Conservation (phyloP, 2,329 filamentous ascomycete species). For the Penicillium frequentans region DNA sequence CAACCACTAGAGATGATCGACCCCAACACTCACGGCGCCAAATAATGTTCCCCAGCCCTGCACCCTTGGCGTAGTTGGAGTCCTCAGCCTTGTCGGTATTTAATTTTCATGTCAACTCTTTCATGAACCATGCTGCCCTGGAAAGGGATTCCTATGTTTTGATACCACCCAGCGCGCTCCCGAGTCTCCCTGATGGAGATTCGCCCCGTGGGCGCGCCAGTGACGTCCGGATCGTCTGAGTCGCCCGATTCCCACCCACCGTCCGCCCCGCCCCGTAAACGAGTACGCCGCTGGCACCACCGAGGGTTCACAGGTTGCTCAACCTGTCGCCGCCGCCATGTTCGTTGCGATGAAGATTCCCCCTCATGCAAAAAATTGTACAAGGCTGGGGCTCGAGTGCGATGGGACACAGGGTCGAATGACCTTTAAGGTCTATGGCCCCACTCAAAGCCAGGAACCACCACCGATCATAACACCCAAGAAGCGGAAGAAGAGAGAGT, state of each 20-base stretch:
- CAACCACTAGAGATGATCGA: constrained; percentile 2
- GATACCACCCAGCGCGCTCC: constrained; percentile 7
- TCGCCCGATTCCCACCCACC: constrained; percentile 3
- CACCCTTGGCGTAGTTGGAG: background rate
- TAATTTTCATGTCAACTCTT: background rate
- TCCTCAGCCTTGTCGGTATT: constrained; percentile 6
- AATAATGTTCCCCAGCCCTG: background rate
- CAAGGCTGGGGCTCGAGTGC: constrained; percentile 34
- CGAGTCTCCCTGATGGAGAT: constrained; percentile 3
- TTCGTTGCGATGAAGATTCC: constrained; percentile 38
- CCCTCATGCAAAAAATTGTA: constrained; percentile 40
- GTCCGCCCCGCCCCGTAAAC: constrained; percentile 28
- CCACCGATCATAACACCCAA: constrained; percentile 12
- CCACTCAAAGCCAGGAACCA: constrained; percentile 22
- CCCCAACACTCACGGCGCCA: background rate
- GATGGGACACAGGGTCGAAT: constrained; percentile 36
- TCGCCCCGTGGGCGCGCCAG: constrained; percentile 1
- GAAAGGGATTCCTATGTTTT: constrained; percentile 22
- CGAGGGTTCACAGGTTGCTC: constrained; percentile 44
- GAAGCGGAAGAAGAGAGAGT: constrained; percentile 22
- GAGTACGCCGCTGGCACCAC: constrained; percentile 42
- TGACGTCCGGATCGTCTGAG: constrained; percentile 2
- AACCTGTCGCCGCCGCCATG: constrained; percentile 43
- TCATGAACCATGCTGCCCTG: constrained; percentile 2
- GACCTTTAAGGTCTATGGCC: constrained; percentile 41